Evolutionary conservation across 2,329 filamentous ascomycete genomes (phyloP), one percentile per base, ranked within the genome.

Genomic region (Pseudogymnoascus sp.): DNA sequence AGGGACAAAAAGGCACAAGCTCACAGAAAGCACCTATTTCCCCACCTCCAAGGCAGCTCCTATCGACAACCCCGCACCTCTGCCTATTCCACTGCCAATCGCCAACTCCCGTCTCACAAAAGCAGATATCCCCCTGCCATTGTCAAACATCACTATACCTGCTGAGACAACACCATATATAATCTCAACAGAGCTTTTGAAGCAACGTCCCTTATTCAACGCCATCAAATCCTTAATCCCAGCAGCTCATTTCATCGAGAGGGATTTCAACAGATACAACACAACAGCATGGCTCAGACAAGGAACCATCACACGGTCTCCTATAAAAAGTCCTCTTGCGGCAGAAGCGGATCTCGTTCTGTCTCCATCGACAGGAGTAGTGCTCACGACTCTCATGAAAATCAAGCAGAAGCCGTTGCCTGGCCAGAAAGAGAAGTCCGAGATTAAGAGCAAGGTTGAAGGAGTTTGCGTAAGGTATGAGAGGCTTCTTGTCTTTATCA

Each of bases 331-430:
- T 0, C 66, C 74, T 0, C 72, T 81, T 1, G 74, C 75, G 0
- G 74, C 77, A 5, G 88, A 91, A 71, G 87, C 90, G 2, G 92
- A 96, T 68, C 74, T 96, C 2, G 82, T 88, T 0, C 68, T 92
- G 4, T 90, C 90, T 0, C 85, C 90, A 0, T 79, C 78, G 0
- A 84, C 82, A 0, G 91, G 89, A 0, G 75, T 96, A 2, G 73
- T 96, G 0, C 70, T 89, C 19, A 90, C 90, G 0, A 89, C 83
- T 0, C 76, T 92, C 4, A 83, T 92, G 65, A 85, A 87, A 66
- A 79, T 89, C 26, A 88, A 86, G 45, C 92, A 96, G 69, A 83
- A 80, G 58, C 78, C 87, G 2, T 77, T 92, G 0, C 90, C 90
- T 0, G 86, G 87, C 0, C 80, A 84, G 61, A 77, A 73, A 7